Evolutionary conservation across 352 stramenopile species (phyloP).

Genomic region (Phytophthora nicotianae): DNA sequence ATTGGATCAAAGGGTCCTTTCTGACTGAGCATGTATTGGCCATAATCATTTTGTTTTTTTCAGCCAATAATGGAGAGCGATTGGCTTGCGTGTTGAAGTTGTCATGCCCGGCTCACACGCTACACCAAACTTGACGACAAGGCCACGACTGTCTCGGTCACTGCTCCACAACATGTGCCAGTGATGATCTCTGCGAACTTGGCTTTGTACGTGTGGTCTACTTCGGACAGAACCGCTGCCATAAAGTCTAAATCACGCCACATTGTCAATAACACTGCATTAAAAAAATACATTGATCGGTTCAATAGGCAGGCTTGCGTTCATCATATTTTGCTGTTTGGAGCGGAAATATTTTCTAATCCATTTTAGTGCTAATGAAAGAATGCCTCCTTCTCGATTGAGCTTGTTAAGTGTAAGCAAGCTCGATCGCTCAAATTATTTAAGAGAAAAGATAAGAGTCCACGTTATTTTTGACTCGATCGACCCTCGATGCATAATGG

Average conservation of each 20-base stretch:
- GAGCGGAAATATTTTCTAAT: too few relatives aligned
- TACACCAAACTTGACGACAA: not conserved
- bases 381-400: too few relatives aligned
- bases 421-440: too few relatives aligned
- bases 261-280: too few relatives aligned
- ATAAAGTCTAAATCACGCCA: too few relatives aligned
- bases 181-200: not conserved
- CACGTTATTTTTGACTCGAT: not conserved
- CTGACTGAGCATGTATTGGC: not conserved
- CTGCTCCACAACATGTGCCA: not conserved
- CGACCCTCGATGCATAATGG: too few relatives aligned
- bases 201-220: not conserved
- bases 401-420: too few relatives aligned
- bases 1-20: not conserved
- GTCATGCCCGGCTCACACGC: not conserved
- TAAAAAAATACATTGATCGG: too few relatives aligned
- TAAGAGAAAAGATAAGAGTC: too few relatives aligned
- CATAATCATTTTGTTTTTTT: not conserved
- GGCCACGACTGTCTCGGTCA: not conserved
- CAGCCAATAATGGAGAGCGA: not conserved
- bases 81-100: not conserved
- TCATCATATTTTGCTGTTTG: too few relatives aligned
- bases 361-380: too few relatives aligned
- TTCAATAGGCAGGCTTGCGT: too few relatives aligned
- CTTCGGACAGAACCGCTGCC: not conserved